Evolutionary conservation across 441 rosid species (phyloP), one percentile per base, ranked within the genome.

Genomic region (Mallotus repandus): DNA sequence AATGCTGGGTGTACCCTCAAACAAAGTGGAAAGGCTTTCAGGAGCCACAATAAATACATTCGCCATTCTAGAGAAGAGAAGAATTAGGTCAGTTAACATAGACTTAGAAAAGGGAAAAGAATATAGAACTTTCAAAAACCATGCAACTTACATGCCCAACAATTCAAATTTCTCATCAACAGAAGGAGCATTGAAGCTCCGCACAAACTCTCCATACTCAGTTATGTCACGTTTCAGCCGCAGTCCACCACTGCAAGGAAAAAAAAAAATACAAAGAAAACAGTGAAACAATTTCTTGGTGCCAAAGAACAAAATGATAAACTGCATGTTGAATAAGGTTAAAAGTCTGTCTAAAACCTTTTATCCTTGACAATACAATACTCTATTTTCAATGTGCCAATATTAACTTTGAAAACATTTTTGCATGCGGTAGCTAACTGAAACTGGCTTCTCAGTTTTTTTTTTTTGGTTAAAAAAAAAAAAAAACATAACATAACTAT

Each of bases 21-120:
- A 89, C 90, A 96, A 80, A 66, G 91, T 77, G 76, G 97, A 86
- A 78, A 93, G 91, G 71, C 99, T 96, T 81, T 96, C 98, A 64
- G 99, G 97, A 69, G 99, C 98, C 63, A 93, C 98, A 65, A 93
- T 89, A 73, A 96, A 96, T 45, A 91, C 99, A 77, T 92, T 96
- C 69, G 98, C 98, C 92, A 87, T 79, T 76, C 98, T 96, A 89
- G 72, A 84, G 53, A 77, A 41, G 7, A 61, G 77, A 83, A 7
- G 67, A 66, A 43, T 41, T 57, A 50, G 48, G 52, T 73, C 79
- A 76, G 75, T 45, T 52, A 50, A 73, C 38, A 29, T 55, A 56
- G 35, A 59, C 56, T 29, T 4, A 62, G 16, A 18, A 48, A 58
- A 38, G 56, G 22, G 3, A 53, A 45, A 22, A 38, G 21, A 68